Percentiles rank a stretch among this genome's conserved stretches.
phyloP scores from a whole-genome alignment of 1,284 basidiomycete genomes.

The Neolentinus lepideus region DNA sequence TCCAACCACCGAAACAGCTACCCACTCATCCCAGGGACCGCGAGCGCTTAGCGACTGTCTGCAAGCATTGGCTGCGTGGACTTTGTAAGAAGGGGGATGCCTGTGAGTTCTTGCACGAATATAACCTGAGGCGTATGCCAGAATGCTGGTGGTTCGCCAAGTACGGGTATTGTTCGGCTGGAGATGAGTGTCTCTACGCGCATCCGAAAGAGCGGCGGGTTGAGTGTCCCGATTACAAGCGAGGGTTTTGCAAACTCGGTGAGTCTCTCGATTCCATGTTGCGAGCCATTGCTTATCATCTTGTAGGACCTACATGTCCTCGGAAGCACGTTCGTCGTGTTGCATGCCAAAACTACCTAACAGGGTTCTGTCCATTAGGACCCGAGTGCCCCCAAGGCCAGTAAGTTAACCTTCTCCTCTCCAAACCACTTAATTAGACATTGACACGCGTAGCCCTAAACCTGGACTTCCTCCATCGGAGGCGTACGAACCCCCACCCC shows the following conservation, averaged over 20 bases:
- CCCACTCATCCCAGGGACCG: slow-evolving; percentile 80
- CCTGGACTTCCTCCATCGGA: slow-evolving; percentile 63
- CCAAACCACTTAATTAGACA: slow-evolving; percentile 4
- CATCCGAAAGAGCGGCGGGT: slow-evolving; percentile 93
- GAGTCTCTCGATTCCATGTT: slow-evolving; percentile 18
- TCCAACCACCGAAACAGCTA: slow-evolving; percentile 76
- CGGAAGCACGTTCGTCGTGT: slow-evolving; percentile 91
- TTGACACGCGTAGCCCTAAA: slow-evolving; percentile 50
- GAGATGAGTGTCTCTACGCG: slow-evolving; percentile 96
- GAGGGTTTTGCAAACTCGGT: slow-evolving; percentile 95
- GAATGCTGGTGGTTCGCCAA: slow-evolving; percentile 99
- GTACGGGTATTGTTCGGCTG: slow-evolving; percentile 96
- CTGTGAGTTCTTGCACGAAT: slow-evolving; percentile 99
- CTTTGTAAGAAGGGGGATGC: slow-evolving; percentile 98
- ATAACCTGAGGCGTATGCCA: slow-evolving; percentile 97
- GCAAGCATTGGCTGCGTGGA: slow-evolving; percentile 98
- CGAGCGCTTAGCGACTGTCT: slow-evolving; percentile 89
- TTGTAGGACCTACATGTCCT: slow-evolving; percentile 78
- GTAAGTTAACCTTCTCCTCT: slow-evolving; percentile 41
- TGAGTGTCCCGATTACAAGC: slow-evolving; percentile 92
- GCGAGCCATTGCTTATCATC: slow-evolving; percentile 7
- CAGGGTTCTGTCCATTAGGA: slow-evolving; percentile 94
- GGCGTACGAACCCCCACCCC: slow-evolving; percentile 75
- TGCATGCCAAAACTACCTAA: slow-evolving; percentile 87
- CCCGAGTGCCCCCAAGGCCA: slow-evolving; percentile 88